A percentile compares a stretch with the other conserved stretches of the same genome.
Evolutionary conservation across 352 stramenopile species (phyloP).

Genomic region (Phytophthora syringae): DNA sequence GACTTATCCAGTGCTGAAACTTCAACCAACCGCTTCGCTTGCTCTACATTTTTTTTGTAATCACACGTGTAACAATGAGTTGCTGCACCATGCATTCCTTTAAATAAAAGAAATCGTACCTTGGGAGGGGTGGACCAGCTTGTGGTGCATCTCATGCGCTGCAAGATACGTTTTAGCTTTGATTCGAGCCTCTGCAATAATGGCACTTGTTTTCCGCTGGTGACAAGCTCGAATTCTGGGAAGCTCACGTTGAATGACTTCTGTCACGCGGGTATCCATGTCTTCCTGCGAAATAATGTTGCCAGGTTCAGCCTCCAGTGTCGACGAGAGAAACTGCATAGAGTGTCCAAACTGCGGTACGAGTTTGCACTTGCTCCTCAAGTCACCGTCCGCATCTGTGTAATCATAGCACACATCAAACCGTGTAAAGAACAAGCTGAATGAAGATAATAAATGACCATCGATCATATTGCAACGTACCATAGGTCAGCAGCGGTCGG

Average conservation of each 20-base stretch:
- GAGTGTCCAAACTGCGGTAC: constrained; percentile 53
- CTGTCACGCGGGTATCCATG: constrained; percentile 52
- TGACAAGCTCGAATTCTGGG: constrained; percentile 61
- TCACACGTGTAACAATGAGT: no score
- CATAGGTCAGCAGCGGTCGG: constrained; percentile 44
- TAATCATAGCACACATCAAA: constrained; percentile 1
- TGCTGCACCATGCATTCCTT: background rate
- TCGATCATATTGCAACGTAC: constrained; percentile 30
- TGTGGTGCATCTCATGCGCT: constrained; percentile 22
- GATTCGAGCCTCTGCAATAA: constrained; percentile 49
- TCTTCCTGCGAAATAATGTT: constrained; percentile 42
- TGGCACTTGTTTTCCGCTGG: constrained; percentile 50
- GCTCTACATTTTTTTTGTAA: constrained; percentile 14
- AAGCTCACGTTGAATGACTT: constrained; percentile 49
- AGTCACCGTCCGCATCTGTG: constrained; percentile 50
- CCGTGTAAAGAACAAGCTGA: constrained; percentile 7
- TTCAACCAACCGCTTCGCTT: constrained; percentile 23
- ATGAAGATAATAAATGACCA: background rate
- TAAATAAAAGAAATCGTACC: constrained; percentile 11
- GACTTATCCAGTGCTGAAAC: constrained; percentile 37
- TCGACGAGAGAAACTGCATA: constrained; percentile 36
- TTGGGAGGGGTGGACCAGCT: background rate
- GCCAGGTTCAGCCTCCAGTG: constrained; percentile 15
- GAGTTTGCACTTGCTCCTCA: constrained; percentile 57
- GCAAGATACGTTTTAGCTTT: constrained; percentile 40